Base-by-base conservation (phyloP, 1,139 yeast genomes). In the Lodderomyces elongisporus region DNA sequence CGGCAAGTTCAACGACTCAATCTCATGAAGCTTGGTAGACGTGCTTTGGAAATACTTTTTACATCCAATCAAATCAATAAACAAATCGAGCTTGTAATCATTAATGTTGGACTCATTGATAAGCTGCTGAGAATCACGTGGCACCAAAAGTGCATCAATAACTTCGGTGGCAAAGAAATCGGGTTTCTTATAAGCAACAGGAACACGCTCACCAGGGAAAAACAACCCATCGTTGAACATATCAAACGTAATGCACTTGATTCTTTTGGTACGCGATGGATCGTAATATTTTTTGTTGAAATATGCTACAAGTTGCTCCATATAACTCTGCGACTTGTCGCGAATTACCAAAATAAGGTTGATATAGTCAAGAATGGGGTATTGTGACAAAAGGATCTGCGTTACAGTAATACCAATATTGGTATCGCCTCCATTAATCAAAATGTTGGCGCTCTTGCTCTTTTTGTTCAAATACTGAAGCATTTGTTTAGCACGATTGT, bases 351-450 rank as follows among this genome's bases (percentile, higher is more conserved):
- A 46, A 3, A 66, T 52, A 31, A 67, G 39, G 32, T 61, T 61
- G 38, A 27, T 37, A 12, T 24, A 40, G n/a, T 45, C 45, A 38
- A 62, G 47, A n/a, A n/a, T n/a, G 42, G 60, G 48, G 9, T 17
- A 14, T 30, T 7, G 57, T 42, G 10, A 64, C 53, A 32, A 48
- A 45, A 30, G 62, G 40, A 60, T 25, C 40, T 68, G 74, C 4
- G 63, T 40, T 5, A 68, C 35, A 1, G 70, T 66, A 32, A 49
- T 46, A 0, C 70, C 72, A 22, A 66, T 44, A 33, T 54, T 51
- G 5, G 74, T 65, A 40, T 68, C 73, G 4, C 63, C 74, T 9
- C 74, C 74, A 44, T 68, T 66, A 34, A 68, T 62, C 30, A 68
- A 48, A 7, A 68, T 46, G 30, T 55, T 61, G 9, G 58, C 55